These are phyloP conservation scores for Gracilaria domingensis DNA, from an alignment of 23 red algal species.

Conservation along the genomic window DNA sequence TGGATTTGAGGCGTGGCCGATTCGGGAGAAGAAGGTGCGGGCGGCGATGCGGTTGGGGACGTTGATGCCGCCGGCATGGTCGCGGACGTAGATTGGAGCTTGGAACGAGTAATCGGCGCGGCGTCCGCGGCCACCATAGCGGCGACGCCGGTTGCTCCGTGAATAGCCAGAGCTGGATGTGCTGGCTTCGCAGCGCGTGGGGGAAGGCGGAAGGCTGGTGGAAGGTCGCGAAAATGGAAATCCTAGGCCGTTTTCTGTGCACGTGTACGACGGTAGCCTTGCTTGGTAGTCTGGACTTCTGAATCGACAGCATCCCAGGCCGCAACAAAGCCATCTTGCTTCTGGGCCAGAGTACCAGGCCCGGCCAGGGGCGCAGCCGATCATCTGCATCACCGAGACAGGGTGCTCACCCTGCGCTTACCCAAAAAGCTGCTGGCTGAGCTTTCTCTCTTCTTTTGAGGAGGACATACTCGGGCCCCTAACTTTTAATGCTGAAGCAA, in stretches of 20 bases:
- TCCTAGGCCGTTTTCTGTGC: not conserved
- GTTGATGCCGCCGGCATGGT: constrained; percentile 34
- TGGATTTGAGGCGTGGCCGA: constrained; percentile 48
- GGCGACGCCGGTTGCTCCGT: constrained; percentile 15
- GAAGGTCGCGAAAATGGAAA: not conserved
- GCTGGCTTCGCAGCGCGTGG: constrained; percentile 8
- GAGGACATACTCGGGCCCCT: not conserved
- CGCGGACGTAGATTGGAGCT: constrained; percentile 10
- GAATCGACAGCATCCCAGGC: too few species aligned
- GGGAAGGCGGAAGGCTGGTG: not conserved
- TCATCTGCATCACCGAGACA: not conserved
- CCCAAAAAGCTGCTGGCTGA: not conserved
- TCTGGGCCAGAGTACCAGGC: too few species aligned
- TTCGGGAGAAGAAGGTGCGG: constrained; percentile 27
- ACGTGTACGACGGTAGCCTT: not conserved
- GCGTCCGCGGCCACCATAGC: constrained; percentile 22
- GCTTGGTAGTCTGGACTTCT: too few species aligned
- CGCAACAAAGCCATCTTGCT: too few species aligned
- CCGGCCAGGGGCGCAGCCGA: too few species aligned
- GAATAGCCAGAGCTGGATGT: not conserved
- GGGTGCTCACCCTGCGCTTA: not conserved
- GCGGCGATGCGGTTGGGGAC: constrained; percentile 29
- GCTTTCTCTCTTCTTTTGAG: not conserved
- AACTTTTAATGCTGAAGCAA: too few species aligned
- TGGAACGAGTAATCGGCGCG: constrained; percentile 11